Conservation (phyloP, 495 filamentous ascomycete genomes). For the Parmelia sp. region DNA sequence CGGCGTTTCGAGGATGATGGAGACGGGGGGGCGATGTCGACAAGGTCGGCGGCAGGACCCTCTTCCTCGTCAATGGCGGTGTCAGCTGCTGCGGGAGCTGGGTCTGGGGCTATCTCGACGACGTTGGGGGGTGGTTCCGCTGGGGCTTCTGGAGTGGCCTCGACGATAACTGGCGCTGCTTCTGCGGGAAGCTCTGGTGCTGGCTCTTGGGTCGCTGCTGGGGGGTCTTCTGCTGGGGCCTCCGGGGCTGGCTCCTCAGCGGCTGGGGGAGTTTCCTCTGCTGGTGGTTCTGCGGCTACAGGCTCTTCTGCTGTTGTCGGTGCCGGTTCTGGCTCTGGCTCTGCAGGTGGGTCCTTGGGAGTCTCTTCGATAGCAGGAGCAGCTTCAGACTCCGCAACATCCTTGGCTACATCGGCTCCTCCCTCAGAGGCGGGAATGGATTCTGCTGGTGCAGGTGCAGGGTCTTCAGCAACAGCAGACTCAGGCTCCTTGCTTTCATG, state of each 20-base stretch:
- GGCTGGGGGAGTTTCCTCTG: background rate
- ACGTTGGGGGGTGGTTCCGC: slow-evolving; percentile 2
- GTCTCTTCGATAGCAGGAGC: background rate
- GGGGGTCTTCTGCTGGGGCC: slow-evolving; percentile 10
- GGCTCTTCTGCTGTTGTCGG: slow-evolving; percentile 1
- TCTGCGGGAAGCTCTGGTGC: slow-evolving; percentile 5
- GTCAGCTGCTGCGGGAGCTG: slow-evolving; percentile 4
- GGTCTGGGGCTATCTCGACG: slow-evolving; percentile 2
- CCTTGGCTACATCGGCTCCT: background rate
- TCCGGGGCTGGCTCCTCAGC: slow-evolving; percentile 3
- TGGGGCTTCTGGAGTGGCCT: slow-evolving; percentile 11
- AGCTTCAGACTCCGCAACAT: slow-evolving; percentile 6
- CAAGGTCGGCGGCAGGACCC: slow-evolving; percentile 8
- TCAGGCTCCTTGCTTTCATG: slow-evolving; percentile 1
- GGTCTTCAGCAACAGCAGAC: slow-evolving; percentile 6
- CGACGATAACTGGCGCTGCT: slow-evolving; percentile 1
- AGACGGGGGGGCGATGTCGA: slow-evolving; percentile 22
- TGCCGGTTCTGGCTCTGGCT: background rate
- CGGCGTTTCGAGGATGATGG: slow-evolving; percentile 26
- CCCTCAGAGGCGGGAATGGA: background rate
- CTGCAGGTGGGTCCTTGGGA: background rate
- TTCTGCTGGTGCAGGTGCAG: background rate
- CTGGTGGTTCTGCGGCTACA: background rate
- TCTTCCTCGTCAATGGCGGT: slow-evolving; percentile 13
- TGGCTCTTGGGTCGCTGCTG: slow-evolving; percentile 1